Evolutionary conservation across 2,329 filamentous ascomycete species (phyloP).

Genomic region (Colletotrichum graminicola): DNA sequence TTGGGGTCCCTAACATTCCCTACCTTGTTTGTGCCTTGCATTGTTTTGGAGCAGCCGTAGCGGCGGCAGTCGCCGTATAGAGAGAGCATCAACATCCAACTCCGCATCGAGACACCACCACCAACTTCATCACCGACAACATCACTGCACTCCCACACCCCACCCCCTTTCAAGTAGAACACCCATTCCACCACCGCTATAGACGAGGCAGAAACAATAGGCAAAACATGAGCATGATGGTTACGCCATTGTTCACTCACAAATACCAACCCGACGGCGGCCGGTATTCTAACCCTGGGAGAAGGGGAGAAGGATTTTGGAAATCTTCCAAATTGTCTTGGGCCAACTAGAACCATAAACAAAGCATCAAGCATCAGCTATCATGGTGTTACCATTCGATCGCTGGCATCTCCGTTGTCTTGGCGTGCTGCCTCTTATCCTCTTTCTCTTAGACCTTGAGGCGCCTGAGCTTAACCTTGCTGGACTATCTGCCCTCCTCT

Average conservation of each 20-base stretch:
- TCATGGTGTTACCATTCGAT: constrained; percentile 24
- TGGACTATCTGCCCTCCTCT: neutral
- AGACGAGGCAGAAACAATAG: neutral
- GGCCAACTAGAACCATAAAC: neutral
- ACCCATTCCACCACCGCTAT: neutral
- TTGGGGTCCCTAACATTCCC: constrained; percentile 8
- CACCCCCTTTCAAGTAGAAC: neutral
- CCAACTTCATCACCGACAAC: neutral
- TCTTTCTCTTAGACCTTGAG: constrained; percentile 2
- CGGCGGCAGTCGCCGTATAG: constrained; percentile 1
- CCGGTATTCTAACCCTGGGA: neutral
- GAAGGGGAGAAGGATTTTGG: neutral
- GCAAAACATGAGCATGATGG: neutral
- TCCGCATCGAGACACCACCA: neutral
- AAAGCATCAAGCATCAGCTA: constrained; percentile 24
- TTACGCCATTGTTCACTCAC: neutral
- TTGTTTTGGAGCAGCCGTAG: constrained; percentile 11
- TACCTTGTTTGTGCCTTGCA: constrained; percentile 20
- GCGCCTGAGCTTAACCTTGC: constrained; percentile 20
- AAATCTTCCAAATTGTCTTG: neutral
- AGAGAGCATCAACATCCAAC: neutral
- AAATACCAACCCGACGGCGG: neutral
- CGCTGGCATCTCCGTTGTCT: neutral
- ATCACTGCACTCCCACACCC: neutral
- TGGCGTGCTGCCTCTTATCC: neutral